Conservation (phyloP, 139 green algal species). For the Astrephomene gubernaculifera region DNA sequence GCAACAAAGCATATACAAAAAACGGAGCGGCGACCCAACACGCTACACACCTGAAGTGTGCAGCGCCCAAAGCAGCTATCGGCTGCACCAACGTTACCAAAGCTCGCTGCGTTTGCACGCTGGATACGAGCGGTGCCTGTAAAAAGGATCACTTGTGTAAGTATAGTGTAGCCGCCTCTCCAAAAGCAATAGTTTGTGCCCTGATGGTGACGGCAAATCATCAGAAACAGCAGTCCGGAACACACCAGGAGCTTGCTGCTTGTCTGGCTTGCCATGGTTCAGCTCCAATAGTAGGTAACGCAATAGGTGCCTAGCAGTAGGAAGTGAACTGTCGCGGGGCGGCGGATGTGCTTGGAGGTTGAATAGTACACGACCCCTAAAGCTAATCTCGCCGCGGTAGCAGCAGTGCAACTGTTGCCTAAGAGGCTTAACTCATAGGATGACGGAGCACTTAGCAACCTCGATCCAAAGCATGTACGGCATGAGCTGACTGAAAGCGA, state of each 20-base stretch:
- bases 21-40: not conserved
- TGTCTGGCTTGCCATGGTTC: slow-evolving; percentile 9
- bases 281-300: too few species aligned
- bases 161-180: not conserved
- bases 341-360: too few species aligned
- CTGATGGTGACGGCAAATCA: slow-evolving; percentile 13
- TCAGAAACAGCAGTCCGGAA: slow-evolving; percentile 8
- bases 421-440: too few species aligned
- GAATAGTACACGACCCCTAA: too few species aligned
- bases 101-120: not conserved
- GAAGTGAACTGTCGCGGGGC: too few species aligned
- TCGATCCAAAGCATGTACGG: too few species aligned
- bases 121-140: slow-evolving; percentile 7
- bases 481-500: too few species aligned
- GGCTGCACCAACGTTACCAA: slow-evolving; percentile 9
- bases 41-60: not conserved
- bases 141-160: not conserved
- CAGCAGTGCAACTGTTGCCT: too few species aligned
- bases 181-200: not conserved
- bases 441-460: too few species aligned
- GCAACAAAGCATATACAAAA: not conserved
- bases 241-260: not conserved
- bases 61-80: not conserved
- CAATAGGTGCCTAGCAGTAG: too few species aligned
- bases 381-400: too few species aligned